Conservation (phyloP, 2,329 filamentous ascomycete species). For the Cladophialophora chaetospira region DNA sequence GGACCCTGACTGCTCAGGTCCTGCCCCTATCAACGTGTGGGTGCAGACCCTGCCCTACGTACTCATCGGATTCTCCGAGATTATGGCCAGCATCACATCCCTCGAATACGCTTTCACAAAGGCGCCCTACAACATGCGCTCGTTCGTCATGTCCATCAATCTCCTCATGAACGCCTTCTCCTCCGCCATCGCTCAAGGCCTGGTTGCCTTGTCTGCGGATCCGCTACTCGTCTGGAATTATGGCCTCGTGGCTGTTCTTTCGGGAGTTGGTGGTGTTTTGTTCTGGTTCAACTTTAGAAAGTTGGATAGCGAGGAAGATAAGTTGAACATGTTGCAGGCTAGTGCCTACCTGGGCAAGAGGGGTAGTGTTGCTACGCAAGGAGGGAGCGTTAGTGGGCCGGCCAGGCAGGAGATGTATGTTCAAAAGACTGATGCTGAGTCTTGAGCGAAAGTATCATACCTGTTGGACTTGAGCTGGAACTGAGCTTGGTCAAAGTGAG, state of each 20-base stretch:
- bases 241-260: conserved; percentile 61
- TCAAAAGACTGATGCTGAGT: conserved; percentile 2
- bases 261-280: conserved; percentile 61
- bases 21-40: conserved; percentile 66
- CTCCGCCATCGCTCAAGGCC: conserved; percentile 69
- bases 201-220: conserved; percentile 63
- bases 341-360: conserved; percentile 25
- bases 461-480: no score
- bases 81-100: conserved; percentile 55
- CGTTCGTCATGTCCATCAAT: conserved; percentile 65
- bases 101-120: conserved; percentile 78
- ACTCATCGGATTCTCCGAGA: conserved; percentile 35
- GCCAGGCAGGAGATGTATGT: not conserved
- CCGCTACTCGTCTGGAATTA: conserved; percentile 75
- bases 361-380: not conserved
- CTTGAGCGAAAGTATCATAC: no score
- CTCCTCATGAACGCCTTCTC: conserved; percentile 72
- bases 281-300: conserved; percentile 71
- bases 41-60: conserved; percentile 35
- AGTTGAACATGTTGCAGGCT: conserved; percentile 54
- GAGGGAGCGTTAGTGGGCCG: not conserved
- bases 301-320: conserved; percentile 69
- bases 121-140: conserved; percentile 78
- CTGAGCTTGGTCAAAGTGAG: no score
- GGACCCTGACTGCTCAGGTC: conserved; percentile 48